Evolutionary conservation across 495 filamentous ascomycete species (phyloP).

Genomic region (Opeltia flavorubescens): DNA sequence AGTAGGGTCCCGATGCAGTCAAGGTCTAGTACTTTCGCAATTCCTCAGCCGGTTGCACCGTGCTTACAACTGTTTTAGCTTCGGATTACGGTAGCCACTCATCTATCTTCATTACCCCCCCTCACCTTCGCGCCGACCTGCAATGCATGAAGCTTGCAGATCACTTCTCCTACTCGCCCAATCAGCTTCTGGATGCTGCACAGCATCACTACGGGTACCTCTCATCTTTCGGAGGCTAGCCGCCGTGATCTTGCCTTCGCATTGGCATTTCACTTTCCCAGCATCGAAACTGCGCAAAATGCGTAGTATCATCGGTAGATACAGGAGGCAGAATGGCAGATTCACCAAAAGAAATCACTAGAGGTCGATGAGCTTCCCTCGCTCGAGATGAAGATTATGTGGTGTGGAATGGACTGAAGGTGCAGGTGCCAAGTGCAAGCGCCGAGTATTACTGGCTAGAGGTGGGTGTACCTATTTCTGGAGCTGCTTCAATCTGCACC

Average conservation of each 20-base stretch:
- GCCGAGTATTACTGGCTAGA: not conserved
- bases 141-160: not conserved
- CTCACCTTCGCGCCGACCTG: not conserved
- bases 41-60: no score
- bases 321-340: no score
- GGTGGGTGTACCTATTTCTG: constrained; percentile 12
- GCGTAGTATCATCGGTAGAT: no score
- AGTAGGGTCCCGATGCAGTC: no score
- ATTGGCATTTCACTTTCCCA: no score
- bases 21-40: not conserved
- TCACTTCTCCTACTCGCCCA: not conserved
- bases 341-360: no score
- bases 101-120: not conserved
- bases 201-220: not conserved
- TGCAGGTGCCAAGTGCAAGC: no score
- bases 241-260: not conserved
- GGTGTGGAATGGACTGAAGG: no score
- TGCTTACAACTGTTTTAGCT: not conserved
- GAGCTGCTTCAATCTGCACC: constrained; percentile 1
- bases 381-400: no score
- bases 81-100: not conserved
- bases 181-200: not conserved
- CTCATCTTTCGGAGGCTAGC: not conserved
- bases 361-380: no score
- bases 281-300: no score